Percentiles rank a stretch among this genome's conserved stretches.
Conservation (phyloP, 108 stramenopile genomes). For the Cyclotella cryptica region DNA sequence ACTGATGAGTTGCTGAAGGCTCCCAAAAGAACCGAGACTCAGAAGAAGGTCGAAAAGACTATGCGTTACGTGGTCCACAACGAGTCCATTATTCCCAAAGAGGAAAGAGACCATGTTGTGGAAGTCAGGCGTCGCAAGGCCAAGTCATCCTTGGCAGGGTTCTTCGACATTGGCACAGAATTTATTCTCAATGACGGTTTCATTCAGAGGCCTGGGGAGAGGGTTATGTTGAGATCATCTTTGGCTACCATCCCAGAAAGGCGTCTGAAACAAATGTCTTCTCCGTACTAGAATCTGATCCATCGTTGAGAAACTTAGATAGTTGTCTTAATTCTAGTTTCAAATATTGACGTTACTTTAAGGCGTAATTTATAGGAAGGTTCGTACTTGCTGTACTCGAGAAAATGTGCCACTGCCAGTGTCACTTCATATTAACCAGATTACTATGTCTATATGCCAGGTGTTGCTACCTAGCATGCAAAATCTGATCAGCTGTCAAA, state of each 20-base stretch:
- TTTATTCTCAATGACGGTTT: conserved; percentile 38
- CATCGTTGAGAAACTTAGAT: too few species aligned
- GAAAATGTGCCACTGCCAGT: too few species aligned
- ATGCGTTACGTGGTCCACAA: conserved; percentile 58
- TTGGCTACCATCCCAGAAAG: conserved; percentile 18
- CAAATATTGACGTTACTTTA: too few species aligned
- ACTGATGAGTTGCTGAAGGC: conserved; percentile 55
- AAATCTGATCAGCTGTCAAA: conserved; percentile 77
- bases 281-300: conserved; percentile 8
- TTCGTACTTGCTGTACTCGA: too few species aligned
- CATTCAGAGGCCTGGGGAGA: conserved; percentile 13
- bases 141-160: conserved; percentile 27
- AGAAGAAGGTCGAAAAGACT: conserved; percentile 49
- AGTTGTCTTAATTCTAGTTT: too few species aligned
- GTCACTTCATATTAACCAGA: too few species aligned
- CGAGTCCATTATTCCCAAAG: conserved; percentile 32
- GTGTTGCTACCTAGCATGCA: conserved; percentile 39
- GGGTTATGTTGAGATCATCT: neutral
- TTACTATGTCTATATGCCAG: too few species aligned
- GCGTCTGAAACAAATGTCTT: conserved; percentile 2
- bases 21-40: conserved; percentile 42
- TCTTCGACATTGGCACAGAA: conserved; percentile 43
- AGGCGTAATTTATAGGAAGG: too few species aligned
- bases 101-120: conserved; percentile 43
- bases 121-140: conserved; percentile 18